A percentile compares a stretch with the other conserved stretches of the same genome.
phyloP scores from a whole-genome alignment of 257 asterid species.

The Solanum sejunctum region DNA sequence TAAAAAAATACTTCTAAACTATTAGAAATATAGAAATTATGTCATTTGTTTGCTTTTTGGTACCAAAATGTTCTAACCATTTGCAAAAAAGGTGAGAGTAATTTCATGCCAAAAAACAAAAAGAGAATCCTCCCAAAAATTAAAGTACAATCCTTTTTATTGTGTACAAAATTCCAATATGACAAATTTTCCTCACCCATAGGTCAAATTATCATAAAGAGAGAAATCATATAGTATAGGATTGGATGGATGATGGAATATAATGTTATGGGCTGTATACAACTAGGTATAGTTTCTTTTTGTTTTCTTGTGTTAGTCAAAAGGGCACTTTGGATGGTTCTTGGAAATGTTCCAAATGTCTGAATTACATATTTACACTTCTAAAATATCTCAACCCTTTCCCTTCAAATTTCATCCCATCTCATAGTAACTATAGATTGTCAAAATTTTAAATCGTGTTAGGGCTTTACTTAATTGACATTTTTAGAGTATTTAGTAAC shows the following conservation, averaged over 20 bases:
- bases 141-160: slow-evolving; percentile 6
- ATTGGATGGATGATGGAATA: not conserved
- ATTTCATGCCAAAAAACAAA: not conserved
- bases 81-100: not conserved
- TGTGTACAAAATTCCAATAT: not conserved
- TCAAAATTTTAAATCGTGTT: not conserved
- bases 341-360: not conserved
- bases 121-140: slow-evolving; percentile 4
- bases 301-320: not conserved
- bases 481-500: not conserved
- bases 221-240: not conserved
- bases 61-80: not conserved
- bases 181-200: not conserved
- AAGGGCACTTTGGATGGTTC: slow-evolving; percentile 12
- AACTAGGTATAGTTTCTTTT: not conserved
- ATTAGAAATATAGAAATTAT: not conserved
- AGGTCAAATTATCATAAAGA: not conserved
- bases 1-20: not conserved
- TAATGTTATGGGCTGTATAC: not conserved
- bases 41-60: not conserved
- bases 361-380: not conserved
- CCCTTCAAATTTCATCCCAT: not conserved
- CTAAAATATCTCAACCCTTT: not conserved
- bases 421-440: not conserved
- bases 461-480: not conserved